Percentiles rank a stretch among this genome's conserved stretches.
Evolutionary conservation across 192 early-diverging fungal species (phyloP).

Genomic region (Mortierella claussenii): DNA sequence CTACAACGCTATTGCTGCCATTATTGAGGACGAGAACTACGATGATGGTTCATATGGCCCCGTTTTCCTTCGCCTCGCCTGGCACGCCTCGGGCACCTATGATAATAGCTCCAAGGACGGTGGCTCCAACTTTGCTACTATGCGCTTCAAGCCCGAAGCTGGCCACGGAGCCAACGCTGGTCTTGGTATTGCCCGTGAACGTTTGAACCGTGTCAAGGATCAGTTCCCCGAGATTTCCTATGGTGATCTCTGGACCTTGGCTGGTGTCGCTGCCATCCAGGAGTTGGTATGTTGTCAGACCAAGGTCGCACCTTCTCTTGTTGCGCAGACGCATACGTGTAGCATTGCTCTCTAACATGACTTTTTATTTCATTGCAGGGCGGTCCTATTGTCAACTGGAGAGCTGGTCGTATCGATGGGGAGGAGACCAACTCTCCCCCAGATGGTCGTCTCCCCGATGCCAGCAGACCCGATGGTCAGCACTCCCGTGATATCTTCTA

Average conservation of each 20-base stretch:
- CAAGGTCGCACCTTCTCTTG: no score
- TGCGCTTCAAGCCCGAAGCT: conserved; percentile 75
- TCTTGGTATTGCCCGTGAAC: conserved; percentile 74
- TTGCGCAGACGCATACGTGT: no score
- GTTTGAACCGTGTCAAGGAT: conserved; percentile 79
- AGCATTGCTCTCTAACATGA: no score
- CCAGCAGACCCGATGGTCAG: conserved; percentile 63
- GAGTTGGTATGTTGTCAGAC: conserved; percentile 57
- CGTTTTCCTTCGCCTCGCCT: conserved; percentile 83
- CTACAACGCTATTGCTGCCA: conserved; percentile 80
- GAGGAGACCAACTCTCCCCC: conserved; percentile 63
- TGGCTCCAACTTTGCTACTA: conserved; percentile 81
- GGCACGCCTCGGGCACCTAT: conserved; percentile 88
- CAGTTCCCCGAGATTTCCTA: conserved; percentile 87
- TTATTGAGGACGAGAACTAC: conserved; percentile 80
- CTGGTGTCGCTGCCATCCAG: conserved; percentile 80
- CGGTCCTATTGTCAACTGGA: conserved; percentile 81
- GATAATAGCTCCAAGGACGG: conserved; percentile 73
- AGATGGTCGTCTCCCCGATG: conserved; percentile 85
- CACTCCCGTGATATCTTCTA: conserved; percentile 85
- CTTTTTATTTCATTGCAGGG: conserved; percentile 51
- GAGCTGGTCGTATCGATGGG: conserved; percentile 70
- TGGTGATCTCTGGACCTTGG: conserved; percentile 85
- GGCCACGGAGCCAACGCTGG: conserved; percentile 81
- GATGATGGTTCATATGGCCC: conserved; percentile 86